Evolutionary conservation across 352 stramenopile species (phyloP).

Genomic region (Phytophthora vignae): DNA sequence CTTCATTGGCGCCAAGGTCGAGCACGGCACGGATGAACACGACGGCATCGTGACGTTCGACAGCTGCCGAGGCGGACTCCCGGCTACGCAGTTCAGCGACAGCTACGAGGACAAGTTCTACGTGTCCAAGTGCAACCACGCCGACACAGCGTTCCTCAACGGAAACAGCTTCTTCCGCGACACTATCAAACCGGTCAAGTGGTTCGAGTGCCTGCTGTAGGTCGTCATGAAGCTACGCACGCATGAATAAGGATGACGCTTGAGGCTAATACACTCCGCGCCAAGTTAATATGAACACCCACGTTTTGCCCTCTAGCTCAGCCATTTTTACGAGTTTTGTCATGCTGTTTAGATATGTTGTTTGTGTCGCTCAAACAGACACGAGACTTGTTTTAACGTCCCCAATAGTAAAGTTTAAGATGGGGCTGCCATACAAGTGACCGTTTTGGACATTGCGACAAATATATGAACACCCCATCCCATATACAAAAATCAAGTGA

Average conservation of each 20-base stretch:
- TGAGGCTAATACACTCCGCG: constrained; percentile 7
- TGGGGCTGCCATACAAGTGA: too few species aligned
- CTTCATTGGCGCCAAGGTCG: constrained; percentile 26
- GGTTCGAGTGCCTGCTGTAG: constrained; percentile 71
- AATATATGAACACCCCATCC: too few species aligned
- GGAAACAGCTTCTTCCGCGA: constrained; percentile 51
- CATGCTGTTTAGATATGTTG: too few species aligned
- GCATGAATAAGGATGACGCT: background rate
- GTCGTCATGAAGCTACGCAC: background rate
- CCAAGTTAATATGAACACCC: too few species aligned
- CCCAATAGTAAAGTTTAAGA: too few species aligned
- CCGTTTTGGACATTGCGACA: too few species aligned
- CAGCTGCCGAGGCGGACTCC: constrained; percentile 53
- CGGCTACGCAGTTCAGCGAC: constrained; percentile 39
- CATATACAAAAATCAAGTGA: too few species aligned
- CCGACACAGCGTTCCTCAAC: constrained; percentile 63
- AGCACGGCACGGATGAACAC: constrained; percentile 38
- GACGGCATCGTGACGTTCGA: constrained; percentile 55
- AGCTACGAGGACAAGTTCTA: constrained; percentile 63
- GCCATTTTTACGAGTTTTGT: too few species aligned
- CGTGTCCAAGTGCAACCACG: constrained; percentile 65
- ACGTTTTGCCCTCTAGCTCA: too few species aligned
- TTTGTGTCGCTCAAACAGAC: too few species aligned
- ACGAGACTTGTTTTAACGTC: too few species aligned
- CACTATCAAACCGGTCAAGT: constrained; percentile 62